These are phyloP conservation scores for Fraxinus americana DNA, from an alignment of 257 asterid species.

Conservation along the genomic window DNA sequence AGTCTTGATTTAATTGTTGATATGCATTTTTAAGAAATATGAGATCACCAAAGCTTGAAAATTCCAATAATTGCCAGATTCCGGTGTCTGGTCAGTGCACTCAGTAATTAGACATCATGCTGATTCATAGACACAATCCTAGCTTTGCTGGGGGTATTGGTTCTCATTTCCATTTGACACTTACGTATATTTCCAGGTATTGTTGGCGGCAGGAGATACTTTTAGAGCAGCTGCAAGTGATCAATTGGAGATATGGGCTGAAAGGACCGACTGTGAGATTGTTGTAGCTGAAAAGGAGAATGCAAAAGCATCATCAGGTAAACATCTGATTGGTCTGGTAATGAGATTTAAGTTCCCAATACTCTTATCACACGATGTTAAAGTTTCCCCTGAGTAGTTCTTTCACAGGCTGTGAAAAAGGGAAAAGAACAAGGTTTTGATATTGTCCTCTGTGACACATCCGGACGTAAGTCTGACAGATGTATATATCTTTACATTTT, in stretches of 20 bases:
- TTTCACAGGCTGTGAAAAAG: constrained; percentile 92
- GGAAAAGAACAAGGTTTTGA: constrained; percentile 81
- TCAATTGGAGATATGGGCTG: constrained; percentile 96
- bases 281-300: constrained; percentile 83
- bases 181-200: constrained; percentile 43
- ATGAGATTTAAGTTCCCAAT: constrained; percentile 10
- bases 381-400: constrained; percentile 82
- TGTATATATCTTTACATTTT: constrained; percentile 6
- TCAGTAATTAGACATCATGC: too few relatives aligned
- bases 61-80: too few relatives aligned
- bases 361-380: constrained; percentile 47
- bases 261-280: constrained; percentile 92
- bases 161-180: too few relatives aligned
- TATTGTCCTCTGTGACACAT: constrained; percentile 87
- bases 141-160: too few relatives aligned
- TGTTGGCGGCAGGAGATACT: constrained; percentile 98
- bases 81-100: too few relatives aligned
- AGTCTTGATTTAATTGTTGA: too few relatives aligned
- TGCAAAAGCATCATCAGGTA: constrained; percentile 91
- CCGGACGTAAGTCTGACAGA: constrained; percentile 76
- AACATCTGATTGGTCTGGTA: constrained; percentile 12
- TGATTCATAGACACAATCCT: too few relatives aligned
- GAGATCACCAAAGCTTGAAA: too few relatives aligned
- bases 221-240: constrained; percentile 99
- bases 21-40: too few relatives aligned